phyloP scores from a whole-genome alignment of 345 rosid species.

The Cardamine chenopodiifolia region DNA sequence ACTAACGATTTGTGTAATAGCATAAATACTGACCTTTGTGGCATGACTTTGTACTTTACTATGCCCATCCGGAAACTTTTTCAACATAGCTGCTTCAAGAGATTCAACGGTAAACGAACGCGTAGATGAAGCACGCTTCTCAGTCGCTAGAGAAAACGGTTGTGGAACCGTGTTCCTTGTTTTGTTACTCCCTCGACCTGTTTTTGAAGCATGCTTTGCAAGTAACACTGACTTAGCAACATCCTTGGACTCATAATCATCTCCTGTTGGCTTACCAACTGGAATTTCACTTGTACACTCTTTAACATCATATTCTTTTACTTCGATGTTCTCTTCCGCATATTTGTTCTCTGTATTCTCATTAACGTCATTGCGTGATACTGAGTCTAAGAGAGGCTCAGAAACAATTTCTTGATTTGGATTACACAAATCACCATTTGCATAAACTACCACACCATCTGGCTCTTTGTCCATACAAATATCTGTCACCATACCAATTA shows the following conservation, averaged over 20 bases:
- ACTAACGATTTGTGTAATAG: background rate
- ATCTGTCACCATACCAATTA: conserved; percentile 60
- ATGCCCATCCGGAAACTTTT: conserved; percentile 30
- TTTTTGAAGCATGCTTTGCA: conserved; percentile 52
- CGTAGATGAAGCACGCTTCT: conserved; percentile 74
- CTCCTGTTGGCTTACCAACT: conserved; percentile 38
- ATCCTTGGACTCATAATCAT: conserved; percentile 12
- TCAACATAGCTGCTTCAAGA: conserved; percentile 36
- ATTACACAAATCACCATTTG: conserved; percentile 52
- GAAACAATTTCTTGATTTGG: conserved; percentile 49
- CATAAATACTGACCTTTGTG: conserved; percentile 31
- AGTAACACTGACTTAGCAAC: conserved; percentile 35
- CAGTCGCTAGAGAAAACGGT: conserved; percentile 87
- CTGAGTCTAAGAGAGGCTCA: conserved; percentile 46
- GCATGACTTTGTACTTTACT: conserved; percentile 23
- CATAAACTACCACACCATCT: conserved; percentile 57
- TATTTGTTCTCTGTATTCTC: conserved; percentile 51
- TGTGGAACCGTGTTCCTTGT: conserved; percentile 78
- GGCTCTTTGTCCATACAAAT: conserved; percentile 86
- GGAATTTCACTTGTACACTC: conserved; percentile 70
- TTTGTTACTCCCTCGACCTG: conserved; percentile 48
- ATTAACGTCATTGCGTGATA: conserved; percentile 50
- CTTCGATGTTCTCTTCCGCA: conserved; percentile 61
- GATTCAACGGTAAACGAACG: conserved; percentile 52
- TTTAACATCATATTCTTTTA: conserved; percentile 76